A percentile compares a stretch with the other conserved stretches of the same genome.
Conservation (phyloP, 108 stramenopile species). For the Tribonema minus region DNA sequence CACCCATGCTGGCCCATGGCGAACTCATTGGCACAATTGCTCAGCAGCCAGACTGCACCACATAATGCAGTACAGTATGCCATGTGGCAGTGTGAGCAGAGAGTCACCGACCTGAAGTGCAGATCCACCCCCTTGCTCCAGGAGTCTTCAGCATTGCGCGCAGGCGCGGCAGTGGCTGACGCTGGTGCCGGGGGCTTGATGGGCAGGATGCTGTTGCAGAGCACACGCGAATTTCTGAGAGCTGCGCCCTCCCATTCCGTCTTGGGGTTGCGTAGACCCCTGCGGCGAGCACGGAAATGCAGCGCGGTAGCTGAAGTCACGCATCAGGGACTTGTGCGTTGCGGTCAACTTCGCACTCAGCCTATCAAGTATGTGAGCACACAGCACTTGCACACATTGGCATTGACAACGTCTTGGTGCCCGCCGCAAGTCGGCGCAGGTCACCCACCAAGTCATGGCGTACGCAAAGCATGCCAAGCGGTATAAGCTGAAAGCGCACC, state of each 20-base stretch:
- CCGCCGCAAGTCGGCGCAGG: too few species aligned
- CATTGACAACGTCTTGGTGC: too few species aligned
- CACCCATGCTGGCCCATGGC: neutral
- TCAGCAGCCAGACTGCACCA: neutral
- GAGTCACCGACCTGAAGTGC: neutral
- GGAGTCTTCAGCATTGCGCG: neutral
- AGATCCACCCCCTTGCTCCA: neutral
- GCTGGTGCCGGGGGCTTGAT: constrained; percentile 39
- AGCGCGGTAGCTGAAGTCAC: too few species aligned
- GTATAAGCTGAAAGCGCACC: too few species aligned
- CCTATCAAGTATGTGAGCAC: too few species aligned
- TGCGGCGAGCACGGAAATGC: too few species aligned
- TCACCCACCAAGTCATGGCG: too few species aligned
- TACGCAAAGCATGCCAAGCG: too few species aligned
- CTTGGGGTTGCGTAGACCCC: constrained; percentile 32
- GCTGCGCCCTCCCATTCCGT: constrained; percentile 54
- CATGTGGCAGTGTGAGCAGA: neutral
- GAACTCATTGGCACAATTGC: neutral
- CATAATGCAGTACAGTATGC: too few species aligned
- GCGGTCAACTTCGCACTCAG: too few species aligned
- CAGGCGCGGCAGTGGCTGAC: neutral
- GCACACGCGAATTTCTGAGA: constrained; percentile 52
- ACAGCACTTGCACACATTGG: too few species aligned
- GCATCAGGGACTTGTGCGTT: too few species aligned
- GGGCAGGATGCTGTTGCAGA: constrained; percentile 44